These are phyloP conservation scores for Microdochium nivale DNA, from an alignment of 2,329 filamentous ascomycete genomes.

Conservation along the genomic window DNA sequence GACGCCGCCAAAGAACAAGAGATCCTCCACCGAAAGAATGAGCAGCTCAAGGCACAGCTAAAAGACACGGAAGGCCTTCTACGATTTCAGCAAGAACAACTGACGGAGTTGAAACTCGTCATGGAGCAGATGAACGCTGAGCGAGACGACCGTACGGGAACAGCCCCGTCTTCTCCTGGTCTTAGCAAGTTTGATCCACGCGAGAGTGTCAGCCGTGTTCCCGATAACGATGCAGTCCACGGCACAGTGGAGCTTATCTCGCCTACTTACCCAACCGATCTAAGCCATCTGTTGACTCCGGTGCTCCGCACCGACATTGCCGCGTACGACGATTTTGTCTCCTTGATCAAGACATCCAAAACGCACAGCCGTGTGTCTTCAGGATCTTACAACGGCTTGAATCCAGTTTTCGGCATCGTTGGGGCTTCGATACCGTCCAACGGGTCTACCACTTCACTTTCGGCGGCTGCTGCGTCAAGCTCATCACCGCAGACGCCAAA, in stretches of 20 bases:
- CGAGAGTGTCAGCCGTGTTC: constrained; percentile 32
- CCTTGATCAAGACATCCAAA: constrained; percentile 62
- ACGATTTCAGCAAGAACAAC: constrained; percentile 84
- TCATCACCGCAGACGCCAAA: constrained; percentile 50
- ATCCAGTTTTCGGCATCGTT: constrained; percentile 42
- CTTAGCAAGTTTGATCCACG: constrained; percentile 58
- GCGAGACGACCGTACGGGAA: constrained; percentile 64
- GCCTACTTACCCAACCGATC: constrained; percentile 57
- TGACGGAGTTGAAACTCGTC: constrained; percentile 82
- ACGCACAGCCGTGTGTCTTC: constrained; percentile 62
- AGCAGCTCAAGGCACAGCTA: constrained; percentile 78
- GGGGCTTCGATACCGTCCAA: constrained; percentile 44
- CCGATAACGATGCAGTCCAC: constrained; percentile 11
- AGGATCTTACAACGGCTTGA: constrained; percentile 59
- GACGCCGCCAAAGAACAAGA: constrained; percentile 83
- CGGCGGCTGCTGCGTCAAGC: constrained; percentile 33
- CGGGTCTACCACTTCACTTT: constrained; percentile 51
- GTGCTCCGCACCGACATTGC: constrained; percentile 74
- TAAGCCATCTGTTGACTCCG: constrained; percentile 75
- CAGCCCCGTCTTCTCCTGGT: constrained; percentile 75
- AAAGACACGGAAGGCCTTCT: constrained; percentile 80
- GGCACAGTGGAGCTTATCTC: constrained; percentile 30
- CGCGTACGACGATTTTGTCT: constrained; percentile 78
- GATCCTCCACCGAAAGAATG: constrained; percentile 71
- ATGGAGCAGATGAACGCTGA: constrained; percentile 79